A percentile compares a stretch with the other conserved stretches of the same genome.
Evolutionary conservation across 495 filamentous ascomycete species (phyloP).

Genomic region (Hypoxylon fragiforme): DNA sequence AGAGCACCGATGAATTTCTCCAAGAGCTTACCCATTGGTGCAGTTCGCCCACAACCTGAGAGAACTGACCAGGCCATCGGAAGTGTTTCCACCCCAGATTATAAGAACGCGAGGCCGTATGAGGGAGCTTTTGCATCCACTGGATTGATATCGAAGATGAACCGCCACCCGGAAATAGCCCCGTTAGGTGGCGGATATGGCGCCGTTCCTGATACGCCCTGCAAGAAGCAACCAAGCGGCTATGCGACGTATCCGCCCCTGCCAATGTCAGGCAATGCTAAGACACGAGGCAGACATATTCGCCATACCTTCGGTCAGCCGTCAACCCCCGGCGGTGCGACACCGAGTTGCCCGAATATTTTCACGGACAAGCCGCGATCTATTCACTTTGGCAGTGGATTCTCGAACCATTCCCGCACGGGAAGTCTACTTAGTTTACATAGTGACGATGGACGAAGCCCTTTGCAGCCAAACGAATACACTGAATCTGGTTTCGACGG

Average conservation of each 20-base stretch:
- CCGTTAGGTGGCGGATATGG: constrained; percentile 15
- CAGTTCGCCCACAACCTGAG: constrained; percentile 27
- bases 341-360: constrained; percentile 24
- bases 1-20: constrained; percentile 67
- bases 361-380: constrained; percentile 35
- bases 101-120: constrained; percentile 78
- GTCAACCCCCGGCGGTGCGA: constrained; percentile 61
- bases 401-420: constrained; percentile 57
- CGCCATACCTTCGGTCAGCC: constrained; percentile 47
- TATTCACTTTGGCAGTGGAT: constrained; percentile 41
- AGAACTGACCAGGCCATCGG: constrained; percentile 1
- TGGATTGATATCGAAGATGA: constrained; percentile 86
- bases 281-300: constrained; percentile 47
- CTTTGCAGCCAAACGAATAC: constrained; percentile 60
- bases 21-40: constrained; percentile 69
- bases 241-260: constrained; percentile 65
- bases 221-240: constrained; percentile 74
- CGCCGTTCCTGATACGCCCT: constrained; percentile 89
- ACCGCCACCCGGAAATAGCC: constrained; percentile 56
- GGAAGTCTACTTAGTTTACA: constrained; percentile 78
- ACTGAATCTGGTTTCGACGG: constrained; percentile 57
- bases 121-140: constrained; percentile 92
- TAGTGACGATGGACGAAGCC: constrained; percentile 64
- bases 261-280: constrained; percentile 52
- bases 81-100: constrained; percentile 81